Evolutionary conservation across 1,284 basidiomycete species (phyloP), one percentile per base, ranked within the genome.

Genomic region (Ustilago sp.): DNA sequence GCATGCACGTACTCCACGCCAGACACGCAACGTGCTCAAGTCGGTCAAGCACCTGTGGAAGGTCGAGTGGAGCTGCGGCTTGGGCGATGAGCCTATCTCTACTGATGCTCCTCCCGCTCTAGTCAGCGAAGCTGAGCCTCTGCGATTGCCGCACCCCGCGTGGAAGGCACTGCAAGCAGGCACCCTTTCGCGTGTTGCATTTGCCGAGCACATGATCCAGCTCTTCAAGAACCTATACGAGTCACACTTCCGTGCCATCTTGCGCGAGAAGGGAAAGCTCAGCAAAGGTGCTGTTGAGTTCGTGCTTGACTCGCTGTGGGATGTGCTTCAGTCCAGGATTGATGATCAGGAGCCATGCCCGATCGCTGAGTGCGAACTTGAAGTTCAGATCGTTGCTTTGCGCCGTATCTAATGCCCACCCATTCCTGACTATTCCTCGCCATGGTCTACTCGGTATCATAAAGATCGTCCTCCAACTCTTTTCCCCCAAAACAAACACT

Each of bases 201-300:
- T 86, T 64, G 77, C 86, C 28, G 87, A 87, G 51, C 86, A 87
- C 68, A 66, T 83, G 65, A 63, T 83, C 41, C 74, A 83, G 68
- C 83, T 87, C 35, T 83, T 87, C 76, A 87, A 86, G 74, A 86
- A 86, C 56, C 74, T 87, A n/a, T 87, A 86, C 80, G 87, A 87
- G 64, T 70, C 75, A 39, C 86, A 87, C 65, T 85, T 87, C 74
- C 79, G 87, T 1, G 59, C 63, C n/a, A 79, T 87, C 39, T 72
- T 87, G 34, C 78, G 83, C 11, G 86, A 87, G 39, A 75, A 81
- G 50, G 86, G 83, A 23, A 83, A 85, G 60, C 76, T 87, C 19
- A 83, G 81, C 66, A 81, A 87, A 31, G 86, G 86, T 17, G 83
- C 86, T 4, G 80, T 81, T 45, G 87, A 87, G 58, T 86, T 85